These are phyloP conservation scores for Trichoderma sp. DNA, from an alignment of 2,329 filamentous ascomycete species.

Conservation along the genomic window DNA sequence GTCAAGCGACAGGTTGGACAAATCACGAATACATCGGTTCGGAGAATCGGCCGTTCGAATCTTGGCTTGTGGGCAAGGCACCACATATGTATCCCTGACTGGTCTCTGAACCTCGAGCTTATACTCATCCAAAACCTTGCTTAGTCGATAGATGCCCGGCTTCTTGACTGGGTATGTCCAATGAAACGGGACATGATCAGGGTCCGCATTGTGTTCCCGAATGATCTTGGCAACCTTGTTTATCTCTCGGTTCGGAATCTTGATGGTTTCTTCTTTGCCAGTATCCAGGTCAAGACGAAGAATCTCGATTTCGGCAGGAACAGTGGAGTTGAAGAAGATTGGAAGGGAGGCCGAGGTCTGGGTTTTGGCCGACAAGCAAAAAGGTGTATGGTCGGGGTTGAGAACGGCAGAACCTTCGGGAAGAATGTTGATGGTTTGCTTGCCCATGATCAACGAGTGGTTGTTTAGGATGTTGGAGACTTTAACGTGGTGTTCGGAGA, in stretches of 20 bases:
- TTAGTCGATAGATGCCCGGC: conserved; percentile 81
- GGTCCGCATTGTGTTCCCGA: conserved; percentile 65
- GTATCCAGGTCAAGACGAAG: conserved; percentile 82
- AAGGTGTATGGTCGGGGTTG: conserved; percentile 78
- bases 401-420: conserved; percentile 92
- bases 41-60: conserved; percentile 64
- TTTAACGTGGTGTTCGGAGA: conserved; percentile 92
- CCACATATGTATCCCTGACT: conserved; percentile 77
- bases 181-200: conserved; percentile 60
- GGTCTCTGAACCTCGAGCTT: conserved; percentile 86
- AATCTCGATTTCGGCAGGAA: conserved; percentile 86
- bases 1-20: conserved; percentile 81
- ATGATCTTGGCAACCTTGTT: conserved; percentile 71
- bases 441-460: conserved; percentile 88
- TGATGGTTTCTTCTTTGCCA: conserved; percentile 76
- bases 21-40: conserved; percentile 79
- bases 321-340: conserved; percentile 90
- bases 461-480: conserved; percentile 87
- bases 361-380: conserved; percentile 71
- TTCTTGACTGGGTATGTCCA: conserved; percentile 79
- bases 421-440: conserved; percentile 96
- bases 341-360: conserved; percentile 68
- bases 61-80: conserved; percentile 77
- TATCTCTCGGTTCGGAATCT: conserved; percentile 71
- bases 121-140: conserved; percentile 86